Evolutionary conservation across 352 stramenopile species (phyloP).

Genomic region (Phytopythium aichiense): DNA sequence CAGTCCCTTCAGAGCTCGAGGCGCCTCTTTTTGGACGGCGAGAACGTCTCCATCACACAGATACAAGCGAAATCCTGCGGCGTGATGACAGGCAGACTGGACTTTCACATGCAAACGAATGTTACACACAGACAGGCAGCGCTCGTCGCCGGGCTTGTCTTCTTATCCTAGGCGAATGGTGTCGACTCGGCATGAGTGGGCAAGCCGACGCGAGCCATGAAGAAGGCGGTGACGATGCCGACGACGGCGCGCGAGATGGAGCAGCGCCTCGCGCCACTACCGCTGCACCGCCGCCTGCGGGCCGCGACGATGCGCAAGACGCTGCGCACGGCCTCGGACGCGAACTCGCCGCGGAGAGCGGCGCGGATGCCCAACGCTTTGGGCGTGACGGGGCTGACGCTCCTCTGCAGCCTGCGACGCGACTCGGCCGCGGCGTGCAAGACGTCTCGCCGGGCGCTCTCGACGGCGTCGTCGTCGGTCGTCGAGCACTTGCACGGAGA

Average conservation of each 20-base stretch:
- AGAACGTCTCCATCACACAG: no score
- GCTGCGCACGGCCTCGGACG: conserved; percentile 7
- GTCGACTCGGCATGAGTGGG: no score
- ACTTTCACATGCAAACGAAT: no score
- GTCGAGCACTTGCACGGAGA: conserved; percentile 8
- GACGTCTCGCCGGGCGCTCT: neutral
- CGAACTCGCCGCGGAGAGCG: neutral
- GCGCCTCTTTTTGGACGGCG: no score
- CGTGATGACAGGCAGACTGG: no score
- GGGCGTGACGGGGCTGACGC: neutral
- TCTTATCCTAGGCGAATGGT: no score
- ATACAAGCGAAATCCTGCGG: no score
- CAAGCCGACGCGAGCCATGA: conserved; percentile 3
- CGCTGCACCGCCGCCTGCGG: neutral
- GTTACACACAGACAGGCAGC: no score
- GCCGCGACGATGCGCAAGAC: neutral
- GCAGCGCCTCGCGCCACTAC: neutral
- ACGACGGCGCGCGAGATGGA: conserved; percentile 13
- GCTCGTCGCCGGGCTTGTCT: no score
- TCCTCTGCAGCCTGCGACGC: neutral
- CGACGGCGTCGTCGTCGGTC: conserved; percentile 2
- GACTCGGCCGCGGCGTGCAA: neutral
- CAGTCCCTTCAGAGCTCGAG: neutral
- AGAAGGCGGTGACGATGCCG: conserved; percentile 18
- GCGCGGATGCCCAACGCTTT: neutral